Evolutionary conservation across 768 basidiomycete genomes (phyloP).

Genomic region (Phylloporus rhodoxanthus): DNA sequence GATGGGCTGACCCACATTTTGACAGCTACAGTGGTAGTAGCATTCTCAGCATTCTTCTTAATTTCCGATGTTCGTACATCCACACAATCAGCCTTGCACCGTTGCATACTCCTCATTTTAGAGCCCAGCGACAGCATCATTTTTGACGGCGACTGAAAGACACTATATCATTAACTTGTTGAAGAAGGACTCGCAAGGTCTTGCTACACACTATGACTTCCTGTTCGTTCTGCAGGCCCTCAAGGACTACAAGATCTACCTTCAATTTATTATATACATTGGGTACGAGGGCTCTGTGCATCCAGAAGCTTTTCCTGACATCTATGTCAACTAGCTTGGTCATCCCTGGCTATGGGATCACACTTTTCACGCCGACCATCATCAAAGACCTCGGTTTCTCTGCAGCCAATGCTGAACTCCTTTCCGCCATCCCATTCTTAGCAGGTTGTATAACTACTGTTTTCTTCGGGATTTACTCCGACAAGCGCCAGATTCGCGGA

Average conservation of each 20-base stretch:
- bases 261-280: constrained; percentile 32
- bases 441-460: constrained; percentile 38
- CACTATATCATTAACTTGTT: constrained; percentile 35
- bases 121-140: constrained; percentile 52
- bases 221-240: constrained; percentile 46
- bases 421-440: constrained; percentile 44
- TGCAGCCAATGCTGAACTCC: constrained; percentile 41
- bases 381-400: constrained; percentile 45
- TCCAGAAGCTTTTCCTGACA: constrained; percentile 1
- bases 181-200: constrained; percentile 37
- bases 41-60: constrained; percentile 35
- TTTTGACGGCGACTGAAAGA: constrained; percentile 42
- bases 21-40: constrained; percentile 14
- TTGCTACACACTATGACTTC: constrained; percentile 39
- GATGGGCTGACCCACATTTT: background rate
- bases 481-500: constrained; percentile 38
- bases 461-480: constrained; percentile 35
- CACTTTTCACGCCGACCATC: constrained; percentile 45
- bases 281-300: constrained; percentile 23
- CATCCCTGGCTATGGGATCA: constrained; percentile 40
- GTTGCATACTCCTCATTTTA: constrained; percentile 8
- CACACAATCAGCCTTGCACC: background rate
- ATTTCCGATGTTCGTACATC: constrained; percentile 43
- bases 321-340: constrained; percentile 28
- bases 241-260: constrained; percentile 37